Base-by-base conservation (phyloP, 2,329 filamentous ascomycete species). In the Cladosporium sphaerospermum region DNA sequence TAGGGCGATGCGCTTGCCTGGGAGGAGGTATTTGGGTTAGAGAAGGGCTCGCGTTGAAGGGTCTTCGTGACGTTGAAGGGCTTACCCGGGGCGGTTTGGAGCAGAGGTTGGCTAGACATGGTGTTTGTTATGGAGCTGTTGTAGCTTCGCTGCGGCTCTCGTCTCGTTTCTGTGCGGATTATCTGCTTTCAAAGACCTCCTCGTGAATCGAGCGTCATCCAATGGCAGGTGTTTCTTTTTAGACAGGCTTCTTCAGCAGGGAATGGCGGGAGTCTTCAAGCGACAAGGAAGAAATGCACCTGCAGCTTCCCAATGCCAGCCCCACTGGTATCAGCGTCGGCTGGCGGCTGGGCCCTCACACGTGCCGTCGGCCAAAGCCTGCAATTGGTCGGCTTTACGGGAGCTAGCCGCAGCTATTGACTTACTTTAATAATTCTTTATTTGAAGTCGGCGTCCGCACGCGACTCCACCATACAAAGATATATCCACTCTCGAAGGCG, bases 1-100 rank as follows among this genome's bases (percentile, higher is more conserved):
- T 60, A 99, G 89, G 66, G 93, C 92, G 70, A 99, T 97, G 69
- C 92, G 89, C 78, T 99, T 99, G 81, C 92, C 92, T 96, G 54
- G 31, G 34, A 19, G 47, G 19, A 16, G 33, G 40, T 33, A 48
- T 45, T 34, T 14, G 40, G 49, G 57, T 52, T 40, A 61, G 16
- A 32, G 34, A 33, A 58, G 56, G 7, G 58, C 40, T 41, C 32
- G 52, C 34, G 33, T 52, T 54, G 23, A 28, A 28, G 23, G 23
- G 23, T 28, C 23, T 28, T 28, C 23, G 54, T 45, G 45, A 41
- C 32, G 33, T 44, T 52, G 23, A 45, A 37, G 36, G 18, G 54
- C 78, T 63, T 79, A 95, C 91, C 91, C 60, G 90, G 91, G 49
- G 91, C 86, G 49, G 89, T 92, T 70, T 96, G 91, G 62, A 99